Conservation (phyloP, 805 yeast genomes). For the Wickerhamiella alocasiicola region DNA sequence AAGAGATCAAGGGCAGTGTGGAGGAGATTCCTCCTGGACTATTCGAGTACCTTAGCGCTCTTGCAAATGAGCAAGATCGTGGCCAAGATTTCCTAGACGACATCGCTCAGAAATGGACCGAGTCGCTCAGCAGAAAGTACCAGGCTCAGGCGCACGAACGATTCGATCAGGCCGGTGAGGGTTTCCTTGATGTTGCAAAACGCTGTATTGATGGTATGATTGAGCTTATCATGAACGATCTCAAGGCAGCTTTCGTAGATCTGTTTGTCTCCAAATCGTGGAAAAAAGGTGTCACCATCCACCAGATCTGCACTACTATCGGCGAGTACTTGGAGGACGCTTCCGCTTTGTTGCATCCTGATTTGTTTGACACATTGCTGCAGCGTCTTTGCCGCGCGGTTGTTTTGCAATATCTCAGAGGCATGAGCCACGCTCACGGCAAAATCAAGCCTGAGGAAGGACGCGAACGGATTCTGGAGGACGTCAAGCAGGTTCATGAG, state of each 20-base stretch:
- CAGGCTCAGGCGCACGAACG: constrained; percentile 44
- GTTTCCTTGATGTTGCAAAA: constrained; percentile 64
- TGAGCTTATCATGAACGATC: constrained; percentile 59
- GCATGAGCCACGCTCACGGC: constrained; percentile 34
- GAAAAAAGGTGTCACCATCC: constrained; percentile 49
- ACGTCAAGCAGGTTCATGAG: constrained; percentile 44
- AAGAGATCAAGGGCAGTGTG: constrained; percentile 27
- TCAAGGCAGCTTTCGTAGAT: constrained; percentile 45
- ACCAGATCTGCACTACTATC: constrained; percentile 58
- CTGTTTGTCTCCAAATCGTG: constrained; percentile 53
- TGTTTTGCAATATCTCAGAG: constrained; percentile 37
- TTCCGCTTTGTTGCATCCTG: constrained; percentile 38
- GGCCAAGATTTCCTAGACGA: constrained; percentile 61
- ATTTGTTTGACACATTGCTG: constrained; percentile 40
- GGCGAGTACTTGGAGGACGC: constrained; percentile 62
- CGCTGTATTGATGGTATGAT: constrained; percentile 44
- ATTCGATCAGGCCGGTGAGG: constrained; percentile 58
- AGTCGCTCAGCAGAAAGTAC: constrained; percentile 54
- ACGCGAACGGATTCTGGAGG: constrained; percentile 44
- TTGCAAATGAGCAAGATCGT: constrained; percentile 72
- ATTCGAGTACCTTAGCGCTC: constrained; percentile 66
- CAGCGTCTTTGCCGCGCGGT: constrained; percentile 44
- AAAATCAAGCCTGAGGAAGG: constrained; percentile 30
- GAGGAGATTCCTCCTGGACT: constrained; percentile 56
- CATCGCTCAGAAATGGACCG: constrained; percentile 50